Evolutionary conservation across 1,284 basidiomycete species (phyloP).

Genomic region (Apiotrichum domesticum): DNA sequence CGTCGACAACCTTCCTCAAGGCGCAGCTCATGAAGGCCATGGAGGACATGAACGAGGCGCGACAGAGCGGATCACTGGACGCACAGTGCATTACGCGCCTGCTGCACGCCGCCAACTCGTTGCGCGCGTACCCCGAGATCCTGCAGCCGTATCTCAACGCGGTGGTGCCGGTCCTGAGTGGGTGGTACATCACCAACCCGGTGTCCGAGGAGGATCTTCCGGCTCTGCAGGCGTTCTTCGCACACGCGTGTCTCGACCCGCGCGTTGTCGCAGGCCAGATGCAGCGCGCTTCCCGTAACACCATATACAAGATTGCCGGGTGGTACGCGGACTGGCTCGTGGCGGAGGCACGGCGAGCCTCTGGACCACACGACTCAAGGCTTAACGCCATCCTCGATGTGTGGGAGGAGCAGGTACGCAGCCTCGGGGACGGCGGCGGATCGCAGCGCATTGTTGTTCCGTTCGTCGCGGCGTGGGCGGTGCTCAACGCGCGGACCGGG

Average conservation of each 20-base stretch:
- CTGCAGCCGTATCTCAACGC: constrained; percentile 5
- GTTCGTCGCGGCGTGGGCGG: constrained; percentile 10
- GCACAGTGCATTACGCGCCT: neutral
- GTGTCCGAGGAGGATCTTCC: constrained; percentile 2
- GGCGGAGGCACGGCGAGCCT: neutral
- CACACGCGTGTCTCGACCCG: constrained; percentile 6
- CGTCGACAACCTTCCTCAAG: constrained; percentile 5
- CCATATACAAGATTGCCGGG: neutral
- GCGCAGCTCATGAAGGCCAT: constrained; percentile 11
- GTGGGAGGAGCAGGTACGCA: constrained; percentile 10
- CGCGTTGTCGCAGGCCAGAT: neutral
- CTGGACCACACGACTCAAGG: neutral
- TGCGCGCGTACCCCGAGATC: constrained; percentile 1
- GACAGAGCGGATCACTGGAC: neutral
- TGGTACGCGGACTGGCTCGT: constrained; percentile 13
- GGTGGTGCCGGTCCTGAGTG: constrained; percentile 5
- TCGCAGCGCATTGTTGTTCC: constrained; percentile 1
- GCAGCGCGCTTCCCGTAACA: neutral
- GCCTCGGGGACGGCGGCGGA: neutral
- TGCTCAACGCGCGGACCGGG: constrained; percentile 5
- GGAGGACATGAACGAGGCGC: neutral
- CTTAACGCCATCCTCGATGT: neutral
- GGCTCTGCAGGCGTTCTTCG: constrained; percentile 1
- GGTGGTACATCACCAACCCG: constrained; percentile 1
- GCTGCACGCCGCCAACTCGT: neutral